Conservation (phyloP, 192 early-diverging fungal species). For the Lunasporangiospora selenospora region DNA sequence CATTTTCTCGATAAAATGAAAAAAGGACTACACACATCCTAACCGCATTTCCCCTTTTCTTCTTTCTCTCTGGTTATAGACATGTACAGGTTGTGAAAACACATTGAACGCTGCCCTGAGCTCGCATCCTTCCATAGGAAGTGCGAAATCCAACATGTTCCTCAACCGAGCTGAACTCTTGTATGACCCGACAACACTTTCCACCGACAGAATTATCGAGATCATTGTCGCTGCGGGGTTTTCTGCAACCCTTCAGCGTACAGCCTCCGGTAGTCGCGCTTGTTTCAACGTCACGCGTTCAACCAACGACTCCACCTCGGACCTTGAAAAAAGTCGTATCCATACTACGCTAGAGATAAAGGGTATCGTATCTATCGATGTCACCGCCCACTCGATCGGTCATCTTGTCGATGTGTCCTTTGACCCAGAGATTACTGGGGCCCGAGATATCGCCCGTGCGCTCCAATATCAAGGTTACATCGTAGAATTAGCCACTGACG, state of each 20-base stretch:
- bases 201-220: neutral
- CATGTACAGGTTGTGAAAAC: slow-evolving; percentile 12
- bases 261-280: neutral
- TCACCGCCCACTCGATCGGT: neutral
- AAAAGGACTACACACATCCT: too few relatives aligned
- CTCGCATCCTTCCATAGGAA: neutral
- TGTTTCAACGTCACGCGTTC: neutral
- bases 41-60: neutral
- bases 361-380: neutral
- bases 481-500: neutral
- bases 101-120: slow-evolving; percentile 1
- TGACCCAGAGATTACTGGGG: neutral
- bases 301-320: neutral
- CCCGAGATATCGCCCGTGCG: slow-evolving; percentile 7
- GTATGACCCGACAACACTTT: neutral
- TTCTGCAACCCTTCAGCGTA: slow-evolving; percentile 3
- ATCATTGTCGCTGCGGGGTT: neutral
- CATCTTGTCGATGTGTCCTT: neutral
- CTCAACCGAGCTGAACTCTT: neutral
- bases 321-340: neutral
- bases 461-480: neutral
- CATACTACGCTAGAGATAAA: neutral
- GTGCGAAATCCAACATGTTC: slow-evolving; percentile 4
- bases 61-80: slow-evolving; percentile 1
- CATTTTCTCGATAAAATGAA: too few relatives aligned